phyloP scores from a whole-genome alignment of 495 filamentous ascomycete genomes.

The Neurospora discreta region DNA sequence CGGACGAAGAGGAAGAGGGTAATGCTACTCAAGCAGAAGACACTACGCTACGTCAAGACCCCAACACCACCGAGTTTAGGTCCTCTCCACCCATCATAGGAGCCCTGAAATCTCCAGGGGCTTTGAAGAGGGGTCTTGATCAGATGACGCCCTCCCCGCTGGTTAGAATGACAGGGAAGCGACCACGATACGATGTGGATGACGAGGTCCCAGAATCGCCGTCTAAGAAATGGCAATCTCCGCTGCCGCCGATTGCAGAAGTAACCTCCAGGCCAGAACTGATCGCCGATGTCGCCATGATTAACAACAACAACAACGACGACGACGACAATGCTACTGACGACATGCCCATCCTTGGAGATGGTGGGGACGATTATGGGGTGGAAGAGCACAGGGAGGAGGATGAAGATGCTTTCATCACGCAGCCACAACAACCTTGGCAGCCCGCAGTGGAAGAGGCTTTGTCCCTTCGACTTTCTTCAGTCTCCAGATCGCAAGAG shows the following conservation, averaged over 20 bases:
- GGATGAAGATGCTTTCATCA: conserved; percentile 4
- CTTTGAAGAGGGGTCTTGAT: background rate
- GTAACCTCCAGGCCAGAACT: background rate
- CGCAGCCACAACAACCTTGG: conserved; percentile 19
- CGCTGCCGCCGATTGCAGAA: background rate
- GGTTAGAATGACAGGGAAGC: background rate
- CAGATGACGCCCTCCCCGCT: background rate
- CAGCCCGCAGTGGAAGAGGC: background rate
- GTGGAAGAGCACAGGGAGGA: background rate
- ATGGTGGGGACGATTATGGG: background rate
- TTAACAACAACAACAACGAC: background rate
- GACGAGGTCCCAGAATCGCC: conserved; percentile 1
- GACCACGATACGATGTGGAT: background rate
- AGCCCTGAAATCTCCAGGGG: background rate
- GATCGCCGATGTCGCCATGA: background rate
- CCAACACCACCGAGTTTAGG: background rate
- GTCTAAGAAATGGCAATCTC: conserved; percentile 2
- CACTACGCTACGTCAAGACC: background rate
- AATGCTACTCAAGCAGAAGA: conserved; percentile 7
- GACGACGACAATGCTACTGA: background rate
- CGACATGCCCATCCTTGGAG: background rate
- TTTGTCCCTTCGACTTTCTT: background rate
- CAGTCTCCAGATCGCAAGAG: conserved; percentile 7
- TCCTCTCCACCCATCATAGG: background rate
- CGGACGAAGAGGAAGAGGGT: conserved; percentile 3